Evolutionary conservation across 2,329 filamentous ascomycete genomes (phyloP).

Genomic region (Dactylellina sp.): DNA sequence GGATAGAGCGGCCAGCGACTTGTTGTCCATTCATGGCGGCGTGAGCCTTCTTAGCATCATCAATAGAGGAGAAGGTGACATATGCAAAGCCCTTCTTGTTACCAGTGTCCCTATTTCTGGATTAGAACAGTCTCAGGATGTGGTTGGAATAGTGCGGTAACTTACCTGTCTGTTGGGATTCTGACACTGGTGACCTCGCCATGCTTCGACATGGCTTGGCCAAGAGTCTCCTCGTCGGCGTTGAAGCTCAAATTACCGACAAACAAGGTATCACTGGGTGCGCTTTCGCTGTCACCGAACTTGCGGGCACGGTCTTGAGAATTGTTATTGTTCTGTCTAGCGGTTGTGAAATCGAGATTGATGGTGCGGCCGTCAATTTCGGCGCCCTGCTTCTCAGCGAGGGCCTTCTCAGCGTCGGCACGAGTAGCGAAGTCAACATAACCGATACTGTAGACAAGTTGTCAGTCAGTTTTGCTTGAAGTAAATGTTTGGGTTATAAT

Average conservation of each 20-base stretch:
- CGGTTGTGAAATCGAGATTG: conserved; percentile 82
- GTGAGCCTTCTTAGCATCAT: conserved; percentile 83
- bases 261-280: conserved; percentile 87
- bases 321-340: conserved; percentile 70
- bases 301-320: conserved; percentile 73
- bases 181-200: conserved; percentile 81
- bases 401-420: conserved; percentile 77
- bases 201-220: conserved; percentile 78
- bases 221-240: conserved; percentile 79
- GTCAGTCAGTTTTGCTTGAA: conserved; percentile 59
- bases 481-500: neutral
- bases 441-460: conserved; percentile 72
- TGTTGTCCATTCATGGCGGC: conserved; percentile 77
- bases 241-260: conserved; percentile 91
- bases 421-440: conserved; percentile 85
- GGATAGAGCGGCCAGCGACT: conserved; percentile 78
- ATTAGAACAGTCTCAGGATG: conserved; percentile 61
- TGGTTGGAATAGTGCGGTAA: conserved; percentile 57
- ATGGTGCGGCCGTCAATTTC: conserved; percentile 80
- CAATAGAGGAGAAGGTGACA: conserved; percentile 82
- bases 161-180: conserved; percentile 84
- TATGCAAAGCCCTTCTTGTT: conserved; percentile 93
- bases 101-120: conserved; percentile 74
- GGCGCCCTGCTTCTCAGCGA: conserved; percentile 78
- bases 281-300: conserved; percentile 83